These are phyloP conservation scores for Aspergillus carlsbadensis DNA, from an alignment of 495 filamentous ascomycete genomes.

Conservation along the genomic window DNA sequence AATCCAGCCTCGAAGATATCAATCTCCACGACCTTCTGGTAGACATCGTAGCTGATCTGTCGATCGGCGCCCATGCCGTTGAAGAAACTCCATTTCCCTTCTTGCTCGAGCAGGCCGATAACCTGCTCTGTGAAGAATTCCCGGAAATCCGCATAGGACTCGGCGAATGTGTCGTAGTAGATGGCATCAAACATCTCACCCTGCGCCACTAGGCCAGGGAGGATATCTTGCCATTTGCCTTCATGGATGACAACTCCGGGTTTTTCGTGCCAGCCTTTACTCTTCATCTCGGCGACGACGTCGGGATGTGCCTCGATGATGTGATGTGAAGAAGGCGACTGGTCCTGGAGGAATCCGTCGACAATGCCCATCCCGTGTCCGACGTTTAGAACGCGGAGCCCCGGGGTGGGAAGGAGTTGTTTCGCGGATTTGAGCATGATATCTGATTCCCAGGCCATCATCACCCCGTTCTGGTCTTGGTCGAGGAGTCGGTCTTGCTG, in stretches of 20 bases:
- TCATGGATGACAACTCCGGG: slow-evolving; percentile 63
- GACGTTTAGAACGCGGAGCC: slow-evolving; percentile 79
- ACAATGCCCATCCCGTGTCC: slow-evolving; percentile 98
- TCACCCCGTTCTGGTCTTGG: slow-evolving; percentile 79
- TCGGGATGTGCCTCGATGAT: slow-evolving; percentile 91
- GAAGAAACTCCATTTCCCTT: slow-evolving; percentile 87
- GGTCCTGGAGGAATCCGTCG: slow-evolving; percentile 74
- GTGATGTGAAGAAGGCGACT: slow-evolving; percentile 67
- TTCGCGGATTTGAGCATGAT: slow-evolving; percentile 82
- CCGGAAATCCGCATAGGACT: slow-evolving; percentile 81
- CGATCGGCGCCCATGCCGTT: slow-evolving; percentile 94
- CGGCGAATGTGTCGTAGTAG: slow-evolving; percentile 97
- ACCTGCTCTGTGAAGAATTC: slow-evolving; percentile 88
- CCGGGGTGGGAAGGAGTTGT: slow-evolving; percentile 55
- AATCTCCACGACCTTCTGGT: slow-evolving; percentile 87
- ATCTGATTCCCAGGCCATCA: slow-evolving; percentile 95
- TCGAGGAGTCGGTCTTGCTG: slow-evolving; percentile 74
- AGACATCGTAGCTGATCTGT: slow-evolving; percentile 92
- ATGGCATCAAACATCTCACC: slow-evolving; percentile 82
- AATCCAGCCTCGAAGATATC: slow-evolving; percentile 89
- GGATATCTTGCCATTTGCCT: slow-evolving; percentile 82
- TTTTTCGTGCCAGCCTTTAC: slow-evolving; percentile 62
- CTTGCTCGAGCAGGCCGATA: slow-evolving; percentile 68
- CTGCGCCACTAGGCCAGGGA: slow-evolving; percentile 67
- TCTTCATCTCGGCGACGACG: slow-evolving; percentile 69